phyloP scores from a whole-genome alignment of 305 asterid species.

The Fraxinus xanthoxyloides region DNA sequence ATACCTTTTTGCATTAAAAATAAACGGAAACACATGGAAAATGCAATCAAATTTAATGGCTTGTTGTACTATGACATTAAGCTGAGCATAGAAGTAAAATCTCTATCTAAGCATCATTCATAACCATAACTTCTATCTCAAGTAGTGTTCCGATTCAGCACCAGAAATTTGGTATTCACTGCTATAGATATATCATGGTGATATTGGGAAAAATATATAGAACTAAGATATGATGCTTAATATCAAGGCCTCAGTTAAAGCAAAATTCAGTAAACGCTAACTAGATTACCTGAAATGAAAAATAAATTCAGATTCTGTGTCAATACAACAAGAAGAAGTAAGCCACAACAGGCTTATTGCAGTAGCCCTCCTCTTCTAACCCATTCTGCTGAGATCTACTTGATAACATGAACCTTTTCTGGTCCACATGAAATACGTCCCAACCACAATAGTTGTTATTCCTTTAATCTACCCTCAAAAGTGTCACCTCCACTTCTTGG shows the following conservation, averaged over 20 bases:
- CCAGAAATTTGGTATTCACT: neutral
- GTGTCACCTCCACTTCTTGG: neutral
- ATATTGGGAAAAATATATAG: neutral
- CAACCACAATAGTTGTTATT: neutral
- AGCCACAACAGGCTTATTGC: neutral
- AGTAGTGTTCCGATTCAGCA: neutral
- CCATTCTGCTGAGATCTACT: neutral
- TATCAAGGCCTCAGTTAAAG: neutral
- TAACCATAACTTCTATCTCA: neutral
- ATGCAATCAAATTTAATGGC: conserved; percentile 1
- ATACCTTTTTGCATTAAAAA: conserved; percentile 42
- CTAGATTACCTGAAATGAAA: neutral
- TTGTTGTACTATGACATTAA: neutral
- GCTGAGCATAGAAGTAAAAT: neutral
- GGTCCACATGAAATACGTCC: neutral
- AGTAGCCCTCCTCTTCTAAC: neutral
- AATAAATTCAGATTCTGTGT: neutral
- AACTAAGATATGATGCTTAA: neutral
- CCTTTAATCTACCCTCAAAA: neutral
- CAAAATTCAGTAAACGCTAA: neutral
- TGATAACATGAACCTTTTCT: neutral
- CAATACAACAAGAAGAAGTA: neutral
- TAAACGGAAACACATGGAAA: conserved; percentile 12
- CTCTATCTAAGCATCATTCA: conserved; percentile 3
- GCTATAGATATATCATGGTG: neutral